Percentiles rank a stretch among this genome's conserved stretches.
phyloP scores from a whole-genome alignment of 2,329 filamentous ascomycete species.

The Kalmusia sp. region DNA sequence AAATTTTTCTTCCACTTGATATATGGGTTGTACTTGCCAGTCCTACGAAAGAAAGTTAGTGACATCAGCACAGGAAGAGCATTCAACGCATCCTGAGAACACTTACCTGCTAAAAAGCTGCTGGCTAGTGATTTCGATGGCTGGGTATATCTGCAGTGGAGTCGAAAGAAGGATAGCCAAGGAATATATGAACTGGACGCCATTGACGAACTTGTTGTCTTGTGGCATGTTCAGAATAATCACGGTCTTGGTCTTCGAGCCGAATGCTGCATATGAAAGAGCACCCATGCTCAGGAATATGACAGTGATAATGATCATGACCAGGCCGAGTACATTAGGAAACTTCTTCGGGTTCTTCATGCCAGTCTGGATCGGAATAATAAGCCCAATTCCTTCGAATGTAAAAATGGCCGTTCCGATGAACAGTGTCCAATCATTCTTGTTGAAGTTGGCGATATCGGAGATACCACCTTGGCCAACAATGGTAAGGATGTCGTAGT shows the following conservation, averaged over 20 bases:
- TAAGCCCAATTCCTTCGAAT: conserved; percentile 95
- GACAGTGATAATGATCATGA: conserved; percentile 95
- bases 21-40: conserved; percentile 96
- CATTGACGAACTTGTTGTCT: conserved; percentile 93
- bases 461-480: conserved; percentile 73
- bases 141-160: conserved; percentile 95
- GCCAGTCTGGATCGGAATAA: conserved; percentile 97
- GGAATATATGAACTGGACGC: conserved; percentile 96
- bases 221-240: conserved; percentile 96
- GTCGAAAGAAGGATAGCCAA: conserved; percentile 95
- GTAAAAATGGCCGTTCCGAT: conserved; percentile 99
- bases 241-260: conserved; percentile 93
- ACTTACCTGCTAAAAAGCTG: conserved; percentile 76
- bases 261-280: conserved; percentile 94
- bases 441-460: conserved; percentile 91
- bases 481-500: conserved; percentile 90
- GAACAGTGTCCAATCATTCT: conserved; percentile 92
- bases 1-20: conserved; percentile 99
- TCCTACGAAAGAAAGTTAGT: conserved; percentile 52
- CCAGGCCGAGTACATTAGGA: conserved; percentile 81
- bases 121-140: conserved; percentile 95
- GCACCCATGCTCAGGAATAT: conserved; percentile 92
- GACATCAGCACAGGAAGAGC: not conserved
- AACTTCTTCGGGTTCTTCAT: conserved; percentile 94
- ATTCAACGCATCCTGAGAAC: not conserved